Evolutionary conservation across 768 basidiomycete genomes (phyloP), one percentile per base, ranked within the genome.

Genomic region (Mycena albidolilacea): DNA sequence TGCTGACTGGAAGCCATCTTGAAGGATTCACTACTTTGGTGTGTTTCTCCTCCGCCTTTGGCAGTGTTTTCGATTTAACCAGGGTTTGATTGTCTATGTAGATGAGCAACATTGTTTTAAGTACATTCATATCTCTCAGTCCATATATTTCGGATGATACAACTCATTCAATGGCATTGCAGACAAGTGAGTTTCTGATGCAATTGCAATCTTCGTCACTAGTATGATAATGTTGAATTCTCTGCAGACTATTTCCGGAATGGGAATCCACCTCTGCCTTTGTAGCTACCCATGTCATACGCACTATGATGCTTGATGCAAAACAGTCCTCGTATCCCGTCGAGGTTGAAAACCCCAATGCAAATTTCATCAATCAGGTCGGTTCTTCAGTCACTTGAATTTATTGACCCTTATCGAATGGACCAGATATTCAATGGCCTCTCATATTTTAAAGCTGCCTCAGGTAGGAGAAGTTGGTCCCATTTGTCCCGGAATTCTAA

Each of bases 321-420:
- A 46, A 57, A 5, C 60, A 15, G 5, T 30, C 60, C 62, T 52
- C 65, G 21, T 58, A 99, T 80, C 94, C 97, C 1, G 93, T 99
- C 77, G 95, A 98, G 80, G 95, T 97, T 19, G 91, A 93, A 14
- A 95, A 93, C 79, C 93, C 93, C 0, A 95, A 97, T 80, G 92
- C 94, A 8, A 92, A 94, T 77, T 88, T 92, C 77, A 93, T 96
- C 77, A 93, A 92, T 75, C 92, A 71, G 66, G 74, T 75, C 9
- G 23, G 59, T 23, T 39, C 35, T n/a, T 48, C 35, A 37, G 21
- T 6, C 11, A 9, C 21, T 6, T 8, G 17, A 8, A 50, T 17
- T 12, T 23, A 10, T 37, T 7, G 6, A 17, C 14, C 5, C 10
- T 41, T 7, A 19, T 35, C 37, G 50, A 55, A 1, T 30, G 15